Base-by-base conservation (phyloP, 108 stramenopile species). In the Stephanodiscus minutulus region DNA sequence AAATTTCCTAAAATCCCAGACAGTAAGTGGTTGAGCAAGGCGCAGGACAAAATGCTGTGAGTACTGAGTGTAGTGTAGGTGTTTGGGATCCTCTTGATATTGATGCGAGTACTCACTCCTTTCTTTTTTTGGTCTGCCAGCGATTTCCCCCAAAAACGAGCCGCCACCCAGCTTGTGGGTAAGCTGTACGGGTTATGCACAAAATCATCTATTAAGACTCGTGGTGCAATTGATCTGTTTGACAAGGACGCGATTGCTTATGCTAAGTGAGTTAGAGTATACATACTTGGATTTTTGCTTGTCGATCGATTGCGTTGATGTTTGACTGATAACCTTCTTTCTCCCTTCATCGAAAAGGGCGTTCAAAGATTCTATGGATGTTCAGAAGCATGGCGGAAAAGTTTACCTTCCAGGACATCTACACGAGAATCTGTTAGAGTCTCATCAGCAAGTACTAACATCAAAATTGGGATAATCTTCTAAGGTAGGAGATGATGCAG, bases 361-460 rank as follows among this genome's bases (percentile, higher is more conserved):
- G 13, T 79, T 74, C 61, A 79, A 74, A 55, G 72, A 73, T 62
- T 52, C 78, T 1, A 39, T 79, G 59, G 73, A 79, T 54, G 21
- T 74, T 15, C 72, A 79, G 47, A 79, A 79, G 25, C 78, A 74
- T 46, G 73, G 73, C 18, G 73, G 72, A 5, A 50, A 36, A 37
- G 60, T 79, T 27, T 49, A 56, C 25, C 58, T 79, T 22, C 78
- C 78, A 17, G 27, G 17, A 50, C 73, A 73, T 35, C 78, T 79
- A 18, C 72, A 64, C 12, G 43, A 74, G 20, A 37, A 60, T 27
- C 35, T 76, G 28, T 52, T 66, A 12, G 18, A 62, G 24, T 7
- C 31, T 39, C 17, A 27, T 17, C 49, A 43, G 43, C 25, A n/a
- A 25, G 11, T 70, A 48, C n/a, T 70, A 12, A 20, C 35, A 33